Conservation (phyloP, 441 rosid genomes). For the Hura crepitans region DNA sequence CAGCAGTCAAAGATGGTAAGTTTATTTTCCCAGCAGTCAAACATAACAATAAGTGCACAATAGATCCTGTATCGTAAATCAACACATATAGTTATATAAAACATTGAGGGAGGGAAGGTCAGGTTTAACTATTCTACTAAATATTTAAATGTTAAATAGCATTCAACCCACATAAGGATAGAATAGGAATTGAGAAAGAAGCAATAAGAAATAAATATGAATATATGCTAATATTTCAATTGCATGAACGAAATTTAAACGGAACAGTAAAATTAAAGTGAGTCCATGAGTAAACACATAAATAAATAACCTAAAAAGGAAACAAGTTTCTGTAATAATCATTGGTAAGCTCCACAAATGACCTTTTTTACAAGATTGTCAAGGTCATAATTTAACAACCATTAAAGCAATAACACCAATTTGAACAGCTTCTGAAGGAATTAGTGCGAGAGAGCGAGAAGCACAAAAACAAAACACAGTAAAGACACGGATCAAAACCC, state of each 20-base stretch:
- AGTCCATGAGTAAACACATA: not conserved
- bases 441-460: not conserved
- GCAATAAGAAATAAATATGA: not conserved
- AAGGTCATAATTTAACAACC: constrained; percentile 3
- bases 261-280: not conserved
- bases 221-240: not conserved
- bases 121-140: not conserved
- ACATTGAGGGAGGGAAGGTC: not conserved
- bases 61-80: not conserved
- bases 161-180: not conserved
- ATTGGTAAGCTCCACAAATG: not conserved
- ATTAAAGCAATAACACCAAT: constrained; percentile 18
- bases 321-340: not conserved
- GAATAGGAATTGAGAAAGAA: not conserved
- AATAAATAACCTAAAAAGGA: not conserved
- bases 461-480: not conserved
- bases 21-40: not conserved
- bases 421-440: not conserved
- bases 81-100: not conserved
- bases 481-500: not conserved
- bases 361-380: not conserved
- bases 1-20: not conserved
- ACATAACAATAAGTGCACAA: not conserved
- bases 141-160: constrained; percentile 6
- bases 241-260: not conserved